A percentile compares a stretch with the other conserved stretches of the same genome.
These are phyloP conservation scores for Sanguinoderma infundibulare DNA, from an alignment of 1,284 basidiomycete genomes.

Conservation along the genomic window DNA sequence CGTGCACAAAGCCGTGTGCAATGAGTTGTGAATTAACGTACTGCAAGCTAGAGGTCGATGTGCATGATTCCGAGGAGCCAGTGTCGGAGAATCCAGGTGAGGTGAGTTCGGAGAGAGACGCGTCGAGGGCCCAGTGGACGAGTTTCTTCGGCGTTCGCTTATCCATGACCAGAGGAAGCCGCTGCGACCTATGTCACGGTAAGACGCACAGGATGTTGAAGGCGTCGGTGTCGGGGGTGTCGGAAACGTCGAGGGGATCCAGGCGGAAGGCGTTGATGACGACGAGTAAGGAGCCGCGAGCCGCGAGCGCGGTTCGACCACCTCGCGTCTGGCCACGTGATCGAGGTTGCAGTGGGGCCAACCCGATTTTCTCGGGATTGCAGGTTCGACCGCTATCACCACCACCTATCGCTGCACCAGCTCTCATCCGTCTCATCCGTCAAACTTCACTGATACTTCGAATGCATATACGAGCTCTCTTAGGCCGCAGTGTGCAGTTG, in stretches of 20 bases:
- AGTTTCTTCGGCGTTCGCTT: conserved; percentile 34
- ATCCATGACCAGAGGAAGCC: neutral
- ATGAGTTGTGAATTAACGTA: conserved; percentile 81
- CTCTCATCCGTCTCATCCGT: too few relatives aligned
- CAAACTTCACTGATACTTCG: too few relatives aligned
- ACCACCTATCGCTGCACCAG: neutral
- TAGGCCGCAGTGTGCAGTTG: too few relatives aligned
- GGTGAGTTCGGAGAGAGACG: conserved; percentile 33
- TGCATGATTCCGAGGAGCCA: conserved; percentile 31
- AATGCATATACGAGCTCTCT: too few relatives aligned
- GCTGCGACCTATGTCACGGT: too few relatives aligned
- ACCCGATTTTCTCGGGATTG: neutral
- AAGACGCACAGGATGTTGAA: neutral
- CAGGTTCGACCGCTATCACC: neutral
- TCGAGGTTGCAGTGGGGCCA: neutral
- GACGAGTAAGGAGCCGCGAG: neutral
- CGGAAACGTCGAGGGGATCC: too few relatives aligned
- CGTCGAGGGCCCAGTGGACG: conserved; percentile 39
- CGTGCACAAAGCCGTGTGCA: conserved; percentile 76
- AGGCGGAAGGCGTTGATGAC: neutral
- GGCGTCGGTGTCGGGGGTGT: neutral
- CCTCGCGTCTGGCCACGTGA: conserved; percentile 3
- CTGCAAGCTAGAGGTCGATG: conserved; percentile 48
- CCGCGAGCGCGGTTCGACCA: conserved; percentile 13
- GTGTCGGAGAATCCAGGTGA: conserved; percentile 35